Conservation (phyloP, 768 basidiomycete species). For the Panaeolus papilionaceus region DNA sequence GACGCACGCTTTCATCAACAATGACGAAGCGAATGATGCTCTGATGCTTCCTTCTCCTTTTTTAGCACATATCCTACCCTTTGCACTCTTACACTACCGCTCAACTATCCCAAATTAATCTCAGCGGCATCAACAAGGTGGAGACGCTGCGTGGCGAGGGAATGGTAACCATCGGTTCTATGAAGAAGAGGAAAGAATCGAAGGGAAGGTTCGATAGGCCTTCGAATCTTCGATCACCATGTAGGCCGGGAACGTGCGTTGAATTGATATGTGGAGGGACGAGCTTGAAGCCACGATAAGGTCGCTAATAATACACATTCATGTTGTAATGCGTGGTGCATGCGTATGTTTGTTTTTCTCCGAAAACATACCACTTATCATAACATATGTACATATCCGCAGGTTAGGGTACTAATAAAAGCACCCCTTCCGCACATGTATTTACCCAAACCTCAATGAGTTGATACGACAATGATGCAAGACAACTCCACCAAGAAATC, state of each 20-base stretch:
- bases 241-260: neutral
- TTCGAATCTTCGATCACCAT: no score
- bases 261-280: neutral
- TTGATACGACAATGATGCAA: neutral
- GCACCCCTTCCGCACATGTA: no score
- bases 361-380: neutral
- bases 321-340: neutral
- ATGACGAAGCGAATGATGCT: slow-evolving; percentile 8
- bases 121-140: neutral
- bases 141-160: neutral
- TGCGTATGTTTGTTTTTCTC: neutral
- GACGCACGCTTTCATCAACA: neutral
- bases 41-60: no score
- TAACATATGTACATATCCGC: neutral
- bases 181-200: neutral
- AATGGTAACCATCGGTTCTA: neutral
- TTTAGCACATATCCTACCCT: no score
- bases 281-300: neutral
- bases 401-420: no score
- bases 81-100: neutral
- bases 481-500: neutral
- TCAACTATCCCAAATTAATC: neutral
- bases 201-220: neutral
- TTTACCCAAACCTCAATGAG: neutral
- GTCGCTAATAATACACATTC: neutral